phyloP scores from a whole-genome alignment of 2,329 filamentous ascomycete genomes.

The Fusarium sp. region DNA sequence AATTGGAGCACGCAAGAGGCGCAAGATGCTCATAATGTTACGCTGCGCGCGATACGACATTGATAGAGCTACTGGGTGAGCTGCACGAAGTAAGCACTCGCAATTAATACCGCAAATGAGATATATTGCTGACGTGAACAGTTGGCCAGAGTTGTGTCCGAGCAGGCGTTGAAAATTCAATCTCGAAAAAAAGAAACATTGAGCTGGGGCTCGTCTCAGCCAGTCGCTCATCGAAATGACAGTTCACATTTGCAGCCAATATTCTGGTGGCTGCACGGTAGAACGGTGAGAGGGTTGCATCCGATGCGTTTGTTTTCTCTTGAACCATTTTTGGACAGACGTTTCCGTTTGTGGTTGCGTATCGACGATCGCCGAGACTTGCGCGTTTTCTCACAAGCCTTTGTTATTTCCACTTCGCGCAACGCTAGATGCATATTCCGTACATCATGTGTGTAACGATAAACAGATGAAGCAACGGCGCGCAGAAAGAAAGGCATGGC shows the following conservation, averaged over 20 bases:
- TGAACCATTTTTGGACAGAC: conserved; percentile 13
- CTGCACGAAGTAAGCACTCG: conserved; percentile 6
- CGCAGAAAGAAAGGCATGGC: neutral
- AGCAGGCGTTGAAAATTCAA: neutral
- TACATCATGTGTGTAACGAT: conserved; percentile 13
- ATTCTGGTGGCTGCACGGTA: conserved; percentile 26
- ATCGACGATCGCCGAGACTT: conserved; percentile 9
- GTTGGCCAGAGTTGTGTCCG: neutral
- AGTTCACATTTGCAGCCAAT: conserved; percentile 14
- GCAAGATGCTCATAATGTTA: conserved; percentile 37
- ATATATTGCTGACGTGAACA: neutral
- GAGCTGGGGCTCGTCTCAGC: conserved; percentile 34
- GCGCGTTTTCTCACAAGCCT: neutral
- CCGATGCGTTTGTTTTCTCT: conserved; percentile 20
- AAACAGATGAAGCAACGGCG: conserved; percentile 20
- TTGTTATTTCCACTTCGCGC: neutral
- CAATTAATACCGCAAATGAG: neutral
- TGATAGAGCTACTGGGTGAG: conserved; percentile 4
- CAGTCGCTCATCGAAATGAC: conserved; percentile 6
- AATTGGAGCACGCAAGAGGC: conserved; percentile 37
- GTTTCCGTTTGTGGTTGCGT: conserved; percentile 19
- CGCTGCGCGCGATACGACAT: conserved; percentile 32
- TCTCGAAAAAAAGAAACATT: conserved; percentile 11
- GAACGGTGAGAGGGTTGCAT: conserved; percentile 35
- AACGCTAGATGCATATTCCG: conserved; percentile 1